These are phyloP conservation scores for Cyanodermella asteris DNA, from an alignment of 2,329 filamentous ascomycete genomes.

Conservation along the genomic window DNA sequence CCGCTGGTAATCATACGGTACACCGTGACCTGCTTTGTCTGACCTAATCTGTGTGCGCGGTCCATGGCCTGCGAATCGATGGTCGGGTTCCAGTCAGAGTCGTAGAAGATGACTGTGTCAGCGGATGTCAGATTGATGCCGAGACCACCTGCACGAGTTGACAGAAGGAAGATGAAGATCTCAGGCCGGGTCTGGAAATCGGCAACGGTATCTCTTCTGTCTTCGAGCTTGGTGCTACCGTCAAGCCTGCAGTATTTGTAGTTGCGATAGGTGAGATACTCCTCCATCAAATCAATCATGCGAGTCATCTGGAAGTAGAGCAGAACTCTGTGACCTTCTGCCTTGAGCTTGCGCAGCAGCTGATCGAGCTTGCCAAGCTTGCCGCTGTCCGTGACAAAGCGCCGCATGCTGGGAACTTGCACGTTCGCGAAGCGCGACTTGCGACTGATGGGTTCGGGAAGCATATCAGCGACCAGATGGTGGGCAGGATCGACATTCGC, in stretches of 20 bases:
- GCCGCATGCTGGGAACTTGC: slow-evolving; percentile 81
- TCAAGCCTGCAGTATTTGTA: slow-evolving; percentile 97
- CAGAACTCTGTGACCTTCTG: slow-evolving; percentile 75
- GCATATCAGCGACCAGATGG: slow-evolving; percentile 41
- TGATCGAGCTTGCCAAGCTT: slow-evolving; percentile 84
- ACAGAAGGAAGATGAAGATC: slow-evolving; percentile 92
- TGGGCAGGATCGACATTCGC: slow-evolving; percentile 44
- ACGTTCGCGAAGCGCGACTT: slow-evolving; percentile 80
- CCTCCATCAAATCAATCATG: slow-evolving; percentile 99
- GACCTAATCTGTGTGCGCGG: slow-evolving; percentile 87
- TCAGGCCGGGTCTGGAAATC: slow-evolving; percentile 90
- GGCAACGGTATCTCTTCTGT: slow-evolving; percentile 83
- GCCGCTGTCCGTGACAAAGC: slow-evolving; percentile 92
- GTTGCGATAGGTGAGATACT: slow-evolving; percentile 95
- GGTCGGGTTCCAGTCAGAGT: slow-evolving; percentile 97
- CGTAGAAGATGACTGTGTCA: slow-evolving; percentile 98
- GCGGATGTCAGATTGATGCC: slow-evolving; percentile 94
- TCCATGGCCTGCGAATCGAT: slow-evolving; percentile 99
- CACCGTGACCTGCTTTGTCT: slow-evolving; percentile 88
- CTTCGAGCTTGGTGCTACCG: slow-evolving; percentile 90
- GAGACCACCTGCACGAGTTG: slow-evolving; percentile 86
- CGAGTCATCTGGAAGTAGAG: slow-evolving; percentile 99
- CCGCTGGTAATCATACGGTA: slow-evolving; percentile 92
- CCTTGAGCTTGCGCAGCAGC: slow-evolving; percentile 73
- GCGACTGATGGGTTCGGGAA: slow-evolving; percentile 59